These are phyloP conservation scores for Colletotrichum euphorbiae DNA, from an alignment of 2,329 filamentous ascomycete species.

Conservation along the genomic window DNA sequence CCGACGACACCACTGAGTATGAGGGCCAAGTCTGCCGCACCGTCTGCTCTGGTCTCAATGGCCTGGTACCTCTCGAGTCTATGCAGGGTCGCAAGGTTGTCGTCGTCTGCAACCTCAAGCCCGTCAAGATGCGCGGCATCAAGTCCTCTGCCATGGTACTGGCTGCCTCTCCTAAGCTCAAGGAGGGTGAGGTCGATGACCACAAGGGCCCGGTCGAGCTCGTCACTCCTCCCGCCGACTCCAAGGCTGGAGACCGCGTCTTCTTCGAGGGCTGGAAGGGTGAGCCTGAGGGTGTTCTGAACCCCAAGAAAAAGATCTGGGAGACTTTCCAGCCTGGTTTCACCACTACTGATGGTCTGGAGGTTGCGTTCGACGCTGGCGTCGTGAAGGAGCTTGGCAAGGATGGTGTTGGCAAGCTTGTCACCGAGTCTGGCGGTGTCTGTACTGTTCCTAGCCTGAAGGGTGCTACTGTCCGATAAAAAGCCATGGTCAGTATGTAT, in stretches of 20 bases:
- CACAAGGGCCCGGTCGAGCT: conserved; percentile 94
- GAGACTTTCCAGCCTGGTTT: conserved; percentile 97
- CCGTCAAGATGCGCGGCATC: conserved; percentile 96
- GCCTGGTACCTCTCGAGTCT: conserved; percentile 89
- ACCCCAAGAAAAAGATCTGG: conserved; percentile 99
- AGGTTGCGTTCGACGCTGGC: conserved; percentile 87
- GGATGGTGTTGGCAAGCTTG: conserved; percentile 74
- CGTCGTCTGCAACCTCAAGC: conserved; percentile 97
- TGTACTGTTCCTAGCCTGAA: conserved; percentile 87
- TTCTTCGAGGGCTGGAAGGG: conserved; percentile 96
- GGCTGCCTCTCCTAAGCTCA: conserved; percentile 86
- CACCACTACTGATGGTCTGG: conserved; percentile 83
- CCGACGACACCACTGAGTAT: conserved; percentile 90
- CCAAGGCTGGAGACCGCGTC: conserved; percentile 86
- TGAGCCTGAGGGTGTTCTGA: conserved; percentile 91
- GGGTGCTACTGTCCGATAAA: conserved; percentile 84
- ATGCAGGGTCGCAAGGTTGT: conserved; percentile 98
- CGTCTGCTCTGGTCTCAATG: conserved; percentile 96
- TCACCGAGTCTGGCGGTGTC: conserved; percentile 80
- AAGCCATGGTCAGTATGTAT: not conserved
- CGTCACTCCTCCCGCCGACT: conserved; percentile 81
- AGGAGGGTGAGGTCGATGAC: conserved; percentile 85
- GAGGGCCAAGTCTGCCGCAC: conserved; percentile 93
- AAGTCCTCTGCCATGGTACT: conserved; percentile 89
- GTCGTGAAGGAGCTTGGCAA: conserved; percentile 82